phyloP scores from a whole-genome alignment of 225 moss, liverwort and hornwort species.

The Polytrichum formosum region DNA sequence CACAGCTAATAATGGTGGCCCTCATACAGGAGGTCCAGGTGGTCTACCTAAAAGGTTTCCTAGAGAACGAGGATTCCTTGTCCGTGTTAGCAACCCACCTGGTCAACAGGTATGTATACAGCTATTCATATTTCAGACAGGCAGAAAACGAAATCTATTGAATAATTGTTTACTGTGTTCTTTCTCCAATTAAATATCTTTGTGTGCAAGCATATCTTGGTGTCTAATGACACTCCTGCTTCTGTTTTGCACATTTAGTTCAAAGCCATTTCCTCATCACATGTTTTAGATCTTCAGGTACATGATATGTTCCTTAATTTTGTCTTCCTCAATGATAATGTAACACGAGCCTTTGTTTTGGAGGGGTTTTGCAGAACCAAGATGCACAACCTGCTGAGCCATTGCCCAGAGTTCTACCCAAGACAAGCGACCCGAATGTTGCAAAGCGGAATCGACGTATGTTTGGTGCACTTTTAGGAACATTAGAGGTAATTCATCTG shows the following conservation, averaged over 20 bases:
- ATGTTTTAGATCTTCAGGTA: not conserved
- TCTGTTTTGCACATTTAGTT: no score
- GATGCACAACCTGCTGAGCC: conserved; percentile 78
- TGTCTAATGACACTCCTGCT: no score
- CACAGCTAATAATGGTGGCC: conserved; percentile 26
- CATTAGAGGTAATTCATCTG: conserved; percentile 71
- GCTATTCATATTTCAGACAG: not conserved
- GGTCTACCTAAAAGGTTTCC: conserved; percentile 44
- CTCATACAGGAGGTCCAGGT: conserved; percentile 32
- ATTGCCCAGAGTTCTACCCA: conserved; percentile 81
- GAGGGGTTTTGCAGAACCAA: conserved; percentile 47
- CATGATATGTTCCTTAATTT: not conserved
- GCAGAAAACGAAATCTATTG: no score
- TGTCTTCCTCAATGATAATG: not conserved
- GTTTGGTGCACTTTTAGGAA: conserved; percentile 97
- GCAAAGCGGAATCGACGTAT: conserved; percentile 93
- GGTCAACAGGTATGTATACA: conserved; percentile 38
- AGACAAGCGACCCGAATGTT: conserved; percentile 86
- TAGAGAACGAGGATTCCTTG: conserved; percentile 61
- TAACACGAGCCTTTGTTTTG: not conserved
- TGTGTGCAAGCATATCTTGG: no score
- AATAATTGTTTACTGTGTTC: no score
- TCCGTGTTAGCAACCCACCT: conserved; percentile 54
- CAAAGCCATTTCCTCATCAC: no score
- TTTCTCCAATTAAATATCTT: no score